These are phyloP conservation scores for Aspergillus asperescens DNA, from an alignment of 495 filamentous ascomycete genomes.

Conservation along the genomic window DNA sequence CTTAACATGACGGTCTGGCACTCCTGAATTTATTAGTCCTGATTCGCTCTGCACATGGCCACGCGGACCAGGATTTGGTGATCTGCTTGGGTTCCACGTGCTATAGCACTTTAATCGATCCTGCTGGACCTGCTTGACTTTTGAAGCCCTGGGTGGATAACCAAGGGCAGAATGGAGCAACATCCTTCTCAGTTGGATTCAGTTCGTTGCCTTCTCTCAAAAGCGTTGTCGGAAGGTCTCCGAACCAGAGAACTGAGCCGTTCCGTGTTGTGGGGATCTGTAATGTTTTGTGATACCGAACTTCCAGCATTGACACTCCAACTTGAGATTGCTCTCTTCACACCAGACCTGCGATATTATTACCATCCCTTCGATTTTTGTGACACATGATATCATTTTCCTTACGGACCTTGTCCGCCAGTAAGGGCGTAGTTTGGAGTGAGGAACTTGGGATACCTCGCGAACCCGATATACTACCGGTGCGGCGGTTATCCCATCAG, in stretches of 20 bases:
- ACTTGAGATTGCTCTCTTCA: background rate
- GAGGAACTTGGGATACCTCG: too few species aligned
- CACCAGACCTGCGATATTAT: background rate
- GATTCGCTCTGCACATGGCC: conserved; percentile 1
- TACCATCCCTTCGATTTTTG: too few species aligned
- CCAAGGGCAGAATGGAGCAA: background rate
- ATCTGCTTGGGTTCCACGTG: conserved; percentile 24
- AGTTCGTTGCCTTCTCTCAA: background rate
- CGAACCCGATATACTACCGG: too few species aligned
- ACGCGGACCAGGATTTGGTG: conserved; percentile 18
- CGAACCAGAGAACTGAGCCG: background rate
- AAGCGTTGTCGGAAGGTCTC: background rate
- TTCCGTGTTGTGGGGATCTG: background rate
- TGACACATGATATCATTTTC: too few species aligned
- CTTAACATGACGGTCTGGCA: too few species aligned
- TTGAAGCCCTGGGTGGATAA: conserved; percentile 1
- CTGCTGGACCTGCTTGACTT: conserved; percentile 21
- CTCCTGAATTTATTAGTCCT: background rate
- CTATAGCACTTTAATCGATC: conserved; percentile 27
- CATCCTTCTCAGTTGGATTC: too few species aligned
- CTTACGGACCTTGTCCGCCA: too few species aligned
- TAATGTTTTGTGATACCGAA: too few species aligned
- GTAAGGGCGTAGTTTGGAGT: too few species aligned
- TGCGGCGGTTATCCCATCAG: too few species aligned
- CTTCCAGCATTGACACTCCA: too few species aligned